A percentile compares a stretch with the other conserved stretches of the same genome.
Evolutionary conservation across 371 early-diverging fungal species (phyloP).

Genomic region (Zychaea mexicana): DNA sequence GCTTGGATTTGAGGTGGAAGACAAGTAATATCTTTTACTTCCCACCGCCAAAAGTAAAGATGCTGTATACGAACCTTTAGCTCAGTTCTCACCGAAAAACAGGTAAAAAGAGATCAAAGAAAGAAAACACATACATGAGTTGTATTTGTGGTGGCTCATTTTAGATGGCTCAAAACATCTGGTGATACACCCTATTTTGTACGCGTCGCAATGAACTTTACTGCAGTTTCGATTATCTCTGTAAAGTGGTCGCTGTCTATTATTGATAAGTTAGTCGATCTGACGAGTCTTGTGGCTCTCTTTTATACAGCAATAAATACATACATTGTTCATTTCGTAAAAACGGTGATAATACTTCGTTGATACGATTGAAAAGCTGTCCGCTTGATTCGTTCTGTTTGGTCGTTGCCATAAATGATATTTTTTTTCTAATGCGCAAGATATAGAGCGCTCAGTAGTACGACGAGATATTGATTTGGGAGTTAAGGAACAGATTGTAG

Average conservation of each 20-base stretch:
- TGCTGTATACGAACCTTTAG: slow-evolving; percentile 18
- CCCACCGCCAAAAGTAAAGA: slow-evolving; percentile 59
- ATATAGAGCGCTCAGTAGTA: slow-evolving; percentile 34
- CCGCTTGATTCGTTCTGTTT: slow-evolving; percentile 36
- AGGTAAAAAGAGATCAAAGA: neutral
- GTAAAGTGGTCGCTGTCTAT: slow-evolving; percentile 31
- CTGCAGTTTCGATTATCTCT: slow-evolving; percentile 27
- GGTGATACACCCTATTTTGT: slow-evolving; percentile 34
- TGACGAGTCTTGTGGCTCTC: neutral
- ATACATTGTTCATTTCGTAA: slow-evolving; percentile 38
- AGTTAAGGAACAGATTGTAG: slow-evolving; percentile 17
- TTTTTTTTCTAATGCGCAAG: too few species aligned
- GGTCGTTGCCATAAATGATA: too few species aligned
- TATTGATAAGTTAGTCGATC: too few species aligned
- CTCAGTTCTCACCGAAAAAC: too few species aligned
- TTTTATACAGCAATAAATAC: neutral
- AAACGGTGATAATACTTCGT: slow-evolving; percentile 43
- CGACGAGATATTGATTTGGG: slow-evolving; percentile 21
- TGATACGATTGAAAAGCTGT: slow-evolving; percentile 28
- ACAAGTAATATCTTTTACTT: slow-evolving; percentile 46
- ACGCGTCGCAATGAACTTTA: slow-evolving; percentile 23
- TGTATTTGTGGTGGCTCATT: slow-evolving; percentile 18
- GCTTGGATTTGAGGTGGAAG: slow-evolving; percentile 39
- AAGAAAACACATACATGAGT: slow-evolving; percentile 15
- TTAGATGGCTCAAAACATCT: slow-evolving; percentile 4